A percentile compares a stretch with the other conserved stretches of the same genome.
Evolutionary conservation across 78 protist genomes (phyloP).

Genomic region (Dictyostelium citrinum): DNA sequence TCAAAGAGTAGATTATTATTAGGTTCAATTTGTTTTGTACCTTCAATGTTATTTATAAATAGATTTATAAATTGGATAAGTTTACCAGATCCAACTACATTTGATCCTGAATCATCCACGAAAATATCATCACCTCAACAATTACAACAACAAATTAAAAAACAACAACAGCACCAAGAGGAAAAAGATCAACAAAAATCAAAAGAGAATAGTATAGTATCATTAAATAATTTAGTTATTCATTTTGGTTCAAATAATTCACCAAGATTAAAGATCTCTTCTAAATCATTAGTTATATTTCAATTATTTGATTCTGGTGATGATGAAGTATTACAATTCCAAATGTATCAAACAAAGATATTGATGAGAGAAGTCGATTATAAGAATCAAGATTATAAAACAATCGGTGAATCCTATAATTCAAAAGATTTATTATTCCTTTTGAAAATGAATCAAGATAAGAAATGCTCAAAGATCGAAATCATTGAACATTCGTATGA

Average conservation of each 20-base stretch:
- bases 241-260: constrained; percentile 17
- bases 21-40: constrained; percentile 16
- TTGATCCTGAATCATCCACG: background rate
- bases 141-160: background rate
- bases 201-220: constrained; percentile 3
- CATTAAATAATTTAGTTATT: background rate
- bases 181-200: background rate
- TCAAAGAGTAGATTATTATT: background rate
- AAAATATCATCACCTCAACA: background rate
- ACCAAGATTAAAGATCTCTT: background rate
- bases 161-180: background rate
- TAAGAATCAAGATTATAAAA: background rate
- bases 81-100: background rate
- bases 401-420: background rate
- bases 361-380: background rate
- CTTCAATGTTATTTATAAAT: constrained; percentile 21
- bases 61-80: constrained; percentile 12
- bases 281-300: background rate
- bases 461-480: constrained; percentile 25
- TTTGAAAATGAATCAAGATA: background rate
- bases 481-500: constrained; percentile 20
- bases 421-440: constrained; percentile 14
- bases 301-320: background rate
- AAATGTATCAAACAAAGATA: background rate
- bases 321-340: constrained; percentile 1